phyloP scores from a whole-genome alignment of 2,329 filamentous ascomycete species.

The Fusarium keratoplasticum region DNA sequence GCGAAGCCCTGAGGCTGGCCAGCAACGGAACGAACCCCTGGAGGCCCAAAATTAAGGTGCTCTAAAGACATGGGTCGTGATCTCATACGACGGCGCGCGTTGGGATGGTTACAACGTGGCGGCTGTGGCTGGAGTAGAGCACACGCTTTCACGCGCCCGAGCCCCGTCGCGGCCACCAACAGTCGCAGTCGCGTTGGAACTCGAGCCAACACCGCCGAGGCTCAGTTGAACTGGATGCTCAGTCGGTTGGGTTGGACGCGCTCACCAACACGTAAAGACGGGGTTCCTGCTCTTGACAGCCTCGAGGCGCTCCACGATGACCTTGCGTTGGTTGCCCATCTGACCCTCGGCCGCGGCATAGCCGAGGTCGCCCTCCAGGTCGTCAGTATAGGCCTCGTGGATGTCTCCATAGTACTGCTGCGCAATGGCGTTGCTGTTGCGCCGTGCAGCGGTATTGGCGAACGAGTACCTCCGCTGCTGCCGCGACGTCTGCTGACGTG shows the following conservation, averaged over 20 bases:
- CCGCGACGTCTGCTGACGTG: constrained; percentile 53
- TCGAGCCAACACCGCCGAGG: not conserved
- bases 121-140: constrained; percentile 1
- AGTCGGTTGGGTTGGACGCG: constrained; percentile 1
- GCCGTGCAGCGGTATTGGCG: constrained; percentile 59
- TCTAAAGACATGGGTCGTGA: constrained; percentile 9
- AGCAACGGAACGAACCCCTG: constrained; percentile 18
- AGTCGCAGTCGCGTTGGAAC: not conserved
- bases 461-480: constrained; percentile 67
- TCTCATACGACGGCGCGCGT: constrained; percentile 3
- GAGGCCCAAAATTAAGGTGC: constrained; percentile 11
- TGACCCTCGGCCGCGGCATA: constrained; percentile 95
- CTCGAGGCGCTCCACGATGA: constrained; percentile 96
- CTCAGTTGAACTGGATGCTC: not conserved
- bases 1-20: constrained; percentile 6
- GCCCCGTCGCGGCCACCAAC: not conserved
- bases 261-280: constrained; percentile 96
- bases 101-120: constrained; percentile 14
- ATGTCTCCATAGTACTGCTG: constrained; percentile 64
- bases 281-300: constrained; percentile 95
- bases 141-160: not conserved
- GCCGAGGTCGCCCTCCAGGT: constrained; percentile 90
- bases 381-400: constrained; percentile 75
- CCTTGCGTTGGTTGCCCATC: constrained; percentile 90
- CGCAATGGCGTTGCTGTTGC: constrained; percentile 63